phyloP scores from a whole-genome alignment of 192 early-diverging fungal genomes.

The Helicostylum pulchrum region DNA sequence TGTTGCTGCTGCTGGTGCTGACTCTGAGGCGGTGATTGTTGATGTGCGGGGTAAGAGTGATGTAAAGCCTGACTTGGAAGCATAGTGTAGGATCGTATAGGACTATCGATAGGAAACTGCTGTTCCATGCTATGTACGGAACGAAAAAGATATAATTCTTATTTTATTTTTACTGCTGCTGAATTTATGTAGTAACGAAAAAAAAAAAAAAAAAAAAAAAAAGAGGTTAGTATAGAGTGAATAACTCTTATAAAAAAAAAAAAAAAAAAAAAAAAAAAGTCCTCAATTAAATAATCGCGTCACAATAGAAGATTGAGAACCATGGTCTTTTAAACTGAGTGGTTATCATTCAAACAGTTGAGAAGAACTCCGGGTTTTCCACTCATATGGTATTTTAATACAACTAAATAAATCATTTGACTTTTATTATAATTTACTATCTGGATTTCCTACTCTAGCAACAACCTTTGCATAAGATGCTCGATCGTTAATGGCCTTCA shows the following conservation, averaged over 20 bases:
- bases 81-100: slow-evolving; percentile 1
- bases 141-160: not conserved
- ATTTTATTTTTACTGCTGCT: slow-evolving; percentile 1
- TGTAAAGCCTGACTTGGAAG: slow-evolving; percentile 10
- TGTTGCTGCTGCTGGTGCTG: not conserved
- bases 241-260: too few relatives aligned
- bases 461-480: slow-evolving; percentile 83
- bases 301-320: slow-evolving; percentile 17
- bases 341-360: too few relatives aligned
- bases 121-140: slow-evolving; percentile 2
- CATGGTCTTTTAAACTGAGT: slow-evolving; percentile 3
- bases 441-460: slow-evolving; percentile 27
- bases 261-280: not conserved
- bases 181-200: too few relatives aligned
- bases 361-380: too few relatives aligned
- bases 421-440: slow-evolving; percentile 29
- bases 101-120: not conserved
- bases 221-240: too few relatives aligned
- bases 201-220: too few relatives aligned
- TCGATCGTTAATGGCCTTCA: slow-evolving; percentile 66
- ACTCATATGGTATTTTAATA: not conserved
- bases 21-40: slow-evolving; percentile 18
- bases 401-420: not conserved
- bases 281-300: slow-evolving; percentile 13
- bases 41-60: slow-evolving; percentile 2